Base-by-base conservation (phyloP, 805 yeast species). In the Yamadazyma insecticola region DNA sequence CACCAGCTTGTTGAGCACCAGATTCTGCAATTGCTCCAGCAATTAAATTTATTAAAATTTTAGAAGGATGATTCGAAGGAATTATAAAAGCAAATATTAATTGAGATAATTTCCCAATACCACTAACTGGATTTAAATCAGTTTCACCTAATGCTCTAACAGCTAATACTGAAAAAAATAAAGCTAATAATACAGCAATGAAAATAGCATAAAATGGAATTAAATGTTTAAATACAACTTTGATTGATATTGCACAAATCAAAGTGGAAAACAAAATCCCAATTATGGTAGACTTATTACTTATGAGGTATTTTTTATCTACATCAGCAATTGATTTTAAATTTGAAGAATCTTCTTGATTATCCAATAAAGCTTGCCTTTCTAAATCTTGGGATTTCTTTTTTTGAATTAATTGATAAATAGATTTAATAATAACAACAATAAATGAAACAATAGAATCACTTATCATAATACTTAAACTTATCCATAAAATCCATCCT, bases 1-100 rank as follows among this genome's bases (percentile, higher is more conserved):
- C 98, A 18, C 98, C 97, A 2, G 97, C 97, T 59, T 90, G 98
- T 60, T 92, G 97, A 2, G 98, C 96, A 6, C 97, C 97, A 0
- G 97, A 97, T 60, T 90, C 98, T 1, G 97, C 94, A 24, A 90
- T 79, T 10, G 96, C 98, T 12, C 98, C 98, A 4, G 97, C 96
- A 1, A 90, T 82, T 29, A 90, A 63, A 51, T 90, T 92, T 26
- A 87, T 77, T 24, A 90, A 60, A 4, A 92, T 86, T 8, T 87
- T 75, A 2, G 94, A 88, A 1, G 94, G 94, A 36, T 79, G 83
- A 26, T 65, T 55, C 19, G 67, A 65, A 0, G 96, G 96, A 16
- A 88, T 71, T 5, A 90, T 67, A 9, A 87, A 50, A 0, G 97
- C 96, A 57, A 92, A 87, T 2, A 92, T 57, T 29, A 90, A 64